Base-by-base conservation (phyloP, 2,329 filamentous ascomycete species). In the Cladophialophora bantiana region DNA sequence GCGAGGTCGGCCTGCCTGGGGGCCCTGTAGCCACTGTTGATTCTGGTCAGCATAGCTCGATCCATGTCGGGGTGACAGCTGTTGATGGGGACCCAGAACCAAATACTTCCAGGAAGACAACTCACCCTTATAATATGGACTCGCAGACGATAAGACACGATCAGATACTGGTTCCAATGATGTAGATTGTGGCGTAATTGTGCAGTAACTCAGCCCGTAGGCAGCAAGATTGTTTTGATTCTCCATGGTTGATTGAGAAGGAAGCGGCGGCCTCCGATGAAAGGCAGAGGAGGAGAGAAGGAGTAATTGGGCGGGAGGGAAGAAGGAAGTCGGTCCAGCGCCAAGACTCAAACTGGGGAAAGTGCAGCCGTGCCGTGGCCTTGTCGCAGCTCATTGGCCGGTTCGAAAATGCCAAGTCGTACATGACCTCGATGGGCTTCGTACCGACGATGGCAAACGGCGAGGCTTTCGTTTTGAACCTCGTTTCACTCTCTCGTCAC, bases 191-290 rank as follows among this genome's bases (percentile, higher is more conserved):
- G 52, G 64, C 66, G 68, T 68, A 66, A 68, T 64, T 35, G 32
- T 67, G 68, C 63, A 66, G 56, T 52, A n/a, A 32, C 7, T 10
- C 35, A 34, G 59, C 59, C 18, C 32, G 35, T 52, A 70, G 66
- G 68, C 68, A 70, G 54, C 53, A 55, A 20, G 38, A 65, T 68
- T 70, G 63, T 64, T 57, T 62, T 35, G 18, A 59, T 20, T 66
- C 32, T 55, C 54, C 52, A 54, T 66, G 67, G 58, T 50, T 50
- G 55, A 53, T 52, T 36, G 56, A 64, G 35, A 12, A 64, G 54
- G 56, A 61, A 63, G 66, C 65, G 68, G 68, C 65, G 63, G 36
- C 65, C 66, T 70, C 68, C 68, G 68, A 70, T 68, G 56, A 48
- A 52, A 42, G 26, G 50, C 10, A 56, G 53, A 31, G 35, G 15